Percentiles rank a stretch among this genome's conserved stretches.
These are phyloP conservation scores for Alnus rubra DNA, from an alignment of 306 rosid genomes.

Conservation along the genomic window DNA sequence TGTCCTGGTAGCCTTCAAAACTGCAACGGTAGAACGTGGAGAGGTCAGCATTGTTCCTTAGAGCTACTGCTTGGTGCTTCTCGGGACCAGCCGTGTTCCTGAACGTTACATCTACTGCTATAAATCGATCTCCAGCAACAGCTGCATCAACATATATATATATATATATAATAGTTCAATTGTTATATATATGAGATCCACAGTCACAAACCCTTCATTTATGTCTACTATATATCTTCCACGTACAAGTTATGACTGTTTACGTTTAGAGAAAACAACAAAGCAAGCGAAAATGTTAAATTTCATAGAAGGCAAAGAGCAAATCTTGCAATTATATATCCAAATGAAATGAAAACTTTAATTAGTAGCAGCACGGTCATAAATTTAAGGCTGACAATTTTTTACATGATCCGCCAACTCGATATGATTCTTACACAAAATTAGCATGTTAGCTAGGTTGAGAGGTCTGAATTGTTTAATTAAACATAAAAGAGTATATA, in stretches of 20 bases:
- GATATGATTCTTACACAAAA: too few species aligned
- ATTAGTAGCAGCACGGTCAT: too few species aligned
- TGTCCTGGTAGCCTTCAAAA: slow-evolving; percentile 68
- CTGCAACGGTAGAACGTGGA: slow-evolving; percentile 51
- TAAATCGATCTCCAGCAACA: slow-evolving; percentile 70
- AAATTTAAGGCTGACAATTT: too few species aligned
- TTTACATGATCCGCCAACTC: too few species aligned
- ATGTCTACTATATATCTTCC: not conserved
- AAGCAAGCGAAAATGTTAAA: too few species aligned
- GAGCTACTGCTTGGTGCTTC: slow-evolving; percentile 88
- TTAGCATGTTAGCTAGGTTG: too few species aligned
- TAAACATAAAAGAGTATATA: too few species aligned
- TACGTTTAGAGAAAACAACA: too few species aligned
- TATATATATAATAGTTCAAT: not conserved
- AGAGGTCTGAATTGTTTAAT: too few species aligned
- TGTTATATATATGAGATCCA: not conserved
- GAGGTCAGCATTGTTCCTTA: slow-evolving; percentile 70
- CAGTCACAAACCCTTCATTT: not conserved
- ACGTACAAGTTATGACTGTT: not conserved
- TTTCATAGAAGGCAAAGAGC: too few species aligned
- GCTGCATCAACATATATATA: slow-evolving; percentile 38
- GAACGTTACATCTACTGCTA: slow-evolving; percentile 73
- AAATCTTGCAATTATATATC: too few species aligned
- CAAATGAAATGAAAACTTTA: too few species aligned
- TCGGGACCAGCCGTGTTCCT: slow-evolving; percentile 76